Base-by-base conservation (phyloP, 306 rosid genomes). In the Casuarina equisetifolia region DNA sequence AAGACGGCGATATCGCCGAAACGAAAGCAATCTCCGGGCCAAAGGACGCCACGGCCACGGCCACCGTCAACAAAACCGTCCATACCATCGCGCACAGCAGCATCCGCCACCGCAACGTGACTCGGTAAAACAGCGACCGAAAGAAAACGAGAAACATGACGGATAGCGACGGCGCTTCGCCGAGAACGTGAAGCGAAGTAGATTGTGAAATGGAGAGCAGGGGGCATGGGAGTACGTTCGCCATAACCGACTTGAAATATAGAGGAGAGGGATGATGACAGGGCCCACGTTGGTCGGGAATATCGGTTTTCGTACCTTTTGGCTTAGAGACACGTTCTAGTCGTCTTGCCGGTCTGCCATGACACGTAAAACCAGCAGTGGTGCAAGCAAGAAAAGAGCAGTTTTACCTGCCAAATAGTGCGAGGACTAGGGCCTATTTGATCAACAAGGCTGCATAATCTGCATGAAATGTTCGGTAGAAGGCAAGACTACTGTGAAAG, bases 1-100 rank as follows among this genome's bases (percentile, higher is more conserved):
- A 86, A 40, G 84, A 77, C 20, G 69, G 82, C 10, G 94, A 83
- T 32, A 85, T 76, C 4, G 91, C 89, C 25, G 68, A 72, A 52
- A 83, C 55, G 20, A 91, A 93, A 0, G 89, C 85, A 2, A 84
- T 55, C 57, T 50, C 87, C 0, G 97, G 89, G 11, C 88, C 89
- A 73, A 91, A 55, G 10, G 94, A 84, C 0, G 81, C 90, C 71
- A 87, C 69, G 12, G 85, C 84, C 52, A 78, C 96, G 0, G 90
- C 86, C 2, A 77, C 40, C 17, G 79, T 75, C 13, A 93, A 46
- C 0, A 91, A 75, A 45, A 82, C 58, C 32, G 86, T 85, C 98
- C 97, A 93, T 4, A 48, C 49, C 9, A 81, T 77, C 9, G 87
- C 89, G 35, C 74, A 58, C 44, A 82, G 58, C 0, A 86, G 8